These are phyloP conservation scores for Colletotrichum higginsianum DNA, from an alignment of 2,329 filamentous ascomycete species.

Conservation along the genomic window DNA sequence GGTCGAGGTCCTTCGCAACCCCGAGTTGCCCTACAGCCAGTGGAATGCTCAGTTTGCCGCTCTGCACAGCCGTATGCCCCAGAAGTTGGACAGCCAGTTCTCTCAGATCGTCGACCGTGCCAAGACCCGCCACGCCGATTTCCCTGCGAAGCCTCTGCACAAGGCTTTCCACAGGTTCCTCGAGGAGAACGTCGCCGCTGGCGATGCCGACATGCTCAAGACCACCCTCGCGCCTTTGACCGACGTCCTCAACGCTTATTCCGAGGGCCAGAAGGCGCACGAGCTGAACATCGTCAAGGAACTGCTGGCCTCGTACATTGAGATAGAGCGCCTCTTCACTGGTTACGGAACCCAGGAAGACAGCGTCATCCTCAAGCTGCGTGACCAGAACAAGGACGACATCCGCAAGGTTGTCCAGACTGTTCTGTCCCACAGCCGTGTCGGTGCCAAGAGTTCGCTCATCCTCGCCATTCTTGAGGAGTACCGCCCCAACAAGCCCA, in stretches of 20 bases:
- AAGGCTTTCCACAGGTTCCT: constrained; percentile 91
- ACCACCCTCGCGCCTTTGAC: constrained; percentile 81
- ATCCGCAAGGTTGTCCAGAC: constrained; percentile 87
- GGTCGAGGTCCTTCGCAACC: constrained; percentile 89
- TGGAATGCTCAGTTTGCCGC: constrained; percentile 97
- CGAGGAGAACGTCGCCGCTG: constrained; percentile 83
- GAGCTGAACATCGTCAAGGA: constrained; percentile 87
- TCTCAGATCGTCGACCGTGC: constrained; percentile 89
- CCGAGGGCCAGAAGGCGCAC: constrained; percentile 90
- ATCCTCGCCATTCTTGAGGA: constrained; percentile 92
- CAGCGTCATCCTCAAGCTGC: constrained; percentile 91
- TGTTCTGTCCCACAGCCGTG: constrained; percentile 93
- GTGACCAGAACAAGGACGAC: constrained; percentile 97
- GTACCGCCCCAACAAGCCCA: constrained; percentile 95
- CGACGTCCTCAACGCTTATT: constrained; percentile 84
- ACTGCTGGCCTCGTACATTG: constrained; percentile 85
- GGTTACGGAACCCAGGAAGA: constrained; percentile 89
- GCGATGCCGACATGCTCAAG: constrained; percentile 82
- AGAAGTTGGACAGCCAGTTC: constrained; percentile 88
- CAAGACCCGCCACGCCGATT: constrained; percentile 83
- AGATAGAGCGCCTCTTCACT: constrained; percentile 90
- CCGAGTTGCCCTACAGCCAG: constrained; percentile 94
- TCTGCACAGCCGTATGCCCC: constrained; percentile 96
- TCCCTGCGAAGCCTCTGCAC: constrained; percentile 88
- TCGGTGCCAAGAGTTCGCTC: constrained; percentile 94